A percentile compares a stretch with the other conserved stretches of the same genome.
These are phyloP conservation scores for Mycena maculata DNA, from an alignment of 768 basidiomycete genomes.

Conservation along the genomic window DNA sequence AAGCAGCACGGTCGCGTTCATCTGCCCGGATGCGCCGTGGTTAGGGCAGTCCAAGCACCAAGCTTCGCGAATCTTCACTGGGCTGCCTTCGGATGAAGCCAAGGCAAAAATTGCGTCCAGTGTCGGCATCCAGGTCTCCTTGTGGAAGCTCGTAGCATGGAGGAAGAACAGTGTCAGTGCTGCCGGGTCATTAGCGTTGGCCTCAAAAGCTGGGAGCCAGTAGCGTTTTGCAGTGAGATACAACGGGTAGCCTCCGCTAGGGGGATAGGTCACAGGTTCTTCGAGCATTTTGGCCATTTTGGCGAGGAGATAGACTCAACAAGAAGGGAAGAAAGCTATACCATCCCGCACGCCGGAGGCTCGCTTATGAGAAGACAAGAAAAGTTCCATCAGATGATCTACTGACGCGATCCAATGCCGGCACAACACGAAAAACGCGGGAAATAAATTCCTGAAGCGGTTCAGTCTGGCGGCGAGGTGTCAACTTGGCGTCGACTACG, in stretches of 20 bases:
- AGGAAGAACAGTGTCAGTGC: constrained; percentile 70
- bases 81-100: constrained; percentile 33
- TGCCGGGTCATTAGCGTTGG: constrained; percentile 49
- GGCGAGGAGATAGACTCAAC: background rate
- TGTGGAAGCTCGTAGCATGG: constrained; percentile 80
- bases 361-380: constrained; percentile 23
- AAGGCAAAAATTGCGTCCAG: constrained; percentile 59
- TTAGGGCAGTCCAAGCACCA: constrained; percentile 82
- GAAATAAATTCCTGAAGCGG: too few relatives aligned
- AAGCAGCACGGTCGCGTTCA: constrained; percentile 63
- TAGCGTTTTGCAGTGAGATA: constrained; percentile 69
- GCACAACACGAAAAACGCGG: background rate
- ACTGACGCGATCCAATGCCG: background rate
- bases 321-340: constrained; percentile 13
- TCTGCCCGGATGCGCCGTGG: constrained; percentile 68
- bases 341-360: constrained; percentile 4
- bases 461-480: too few relatives aligned
- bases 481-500: too few relatives aligned
- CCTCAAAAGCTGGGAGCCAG: constrained; percentile 56
- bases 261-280: constrained; percentile 48
- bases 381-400: constrained; percentile 17
- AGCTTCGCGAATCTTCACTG: constrained; percentile 62
- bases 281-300: constrained; percentile 34
- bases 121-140: constrained; percentile 78
- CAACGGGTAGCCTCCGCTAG: constrained; percentile 58